Base-by-base conservation (phyloP, 306 rosid genomes). In the Trichosanthes truncata region DNA sequence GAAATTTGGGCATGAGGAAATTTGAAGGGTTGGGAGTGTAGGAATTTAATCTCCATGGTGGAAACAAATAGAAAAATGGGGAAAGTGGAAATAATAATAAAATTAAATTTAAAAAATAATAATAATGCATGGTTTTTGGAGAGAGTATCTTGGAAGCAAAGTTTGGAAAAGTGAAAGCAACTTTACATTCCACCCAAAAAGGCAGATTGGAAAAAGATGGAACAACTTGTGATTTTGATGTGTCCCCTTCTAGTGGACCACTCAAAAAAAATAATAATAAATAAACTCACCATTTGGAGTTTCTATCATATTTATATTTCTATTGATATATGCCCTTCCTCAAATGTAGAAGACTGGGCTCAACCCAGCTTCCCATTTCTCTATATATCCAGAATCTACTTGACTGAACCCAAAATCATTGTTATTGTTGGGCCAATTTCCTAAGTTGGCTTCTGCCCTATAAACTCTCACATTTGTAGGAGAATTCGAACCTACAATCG, bases 131-230 rank as follows among this genome's bases (percentile, higher is more conserved):
- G 67, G 74, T 67, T 71, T 62, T 72, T 49, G 25, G 25, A 25
- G 29, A 80, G 82, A 74, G 78, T 62, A 23, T 73, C n/a, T 26
- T 29, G 35, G 17, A 53, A 56, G 53, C 38, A 80, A 77, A 76
- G 59, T n/a, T 23, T 31, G 21, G 67, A 66, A 78, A 53, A 67
- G 75, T 76, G 78, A 79, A 69, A 76, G 82, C 78, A 69, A 49
- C 81, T 79, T 82, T 61, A 9, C 74, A 67, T 68, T 45, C 81
- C 81, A 79, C 77, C 82, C 56, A 81, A 84, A 84, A 81, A 79
- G 77, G 61, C 26, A 74, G 61, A 35, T 74, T 49, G 60, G 57
- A 72, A 46, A 72, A 72, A 25, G 77, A 72, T 46, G 23, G 59
- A 74, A 48, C 57, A 38, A 45, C 23, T 49, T 78, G 60, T 48